These are phyloP conservation scores for Euryodendron excelsum DNA, from an alignment of 148 eudicot genomes.

Conservation along the genomic window DNA sequence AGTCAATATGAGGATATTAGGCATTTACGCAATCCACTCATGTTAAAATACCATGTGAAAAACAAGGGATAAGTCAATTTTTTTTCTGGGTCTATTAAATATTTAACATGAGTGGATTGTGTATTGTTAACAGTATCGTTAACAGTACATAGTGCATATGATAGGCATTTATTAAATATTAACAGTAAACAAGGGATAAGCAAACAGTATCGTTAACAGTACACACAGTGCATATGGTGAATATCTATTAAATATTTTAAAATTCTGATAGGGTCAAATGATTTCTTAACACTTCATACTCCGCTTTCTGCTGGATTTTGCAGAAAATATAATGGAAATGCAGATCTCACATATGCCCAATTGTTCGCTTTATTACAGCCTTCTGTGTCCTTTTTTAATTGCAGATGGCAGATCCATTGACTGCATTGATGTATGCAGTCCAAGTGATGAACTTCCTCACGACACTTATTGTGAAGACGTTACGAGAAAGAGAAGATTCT, in stretches of 20 bases:
- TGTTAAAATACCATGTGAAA: neutral
- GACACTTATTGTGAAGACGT: slow-evolving; percentile 69
- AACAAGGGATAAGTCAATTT: neutral
- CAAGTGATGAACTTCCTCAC: slow-evolving; percentile 97
- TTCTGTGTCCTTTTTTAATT: slow-evolving; percentile 7
- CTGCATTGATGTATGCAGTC: slow-evolving; percentile 91
- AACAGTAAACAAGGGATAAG: too few species aligned
- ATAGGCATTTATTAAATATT: too few species aligned
- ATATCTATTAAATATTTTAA: neutral
- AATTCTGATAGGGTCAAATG: neutral
- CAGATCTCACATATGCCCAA: neutral
- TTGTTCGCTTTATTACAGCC: too few species aligned
- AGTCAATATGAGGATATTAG: neutral
- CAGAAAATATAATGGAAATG: neutral
- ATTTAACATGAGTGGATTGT: too few species aligned
- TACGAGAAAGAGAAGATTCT: slow-evolving; percentile 68
- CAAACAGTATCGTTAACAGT: neutral
- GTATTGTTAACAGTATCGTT: too few species aligned
- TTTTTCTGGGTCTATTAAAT: too few species aligned
- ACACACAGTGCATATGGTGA: neutral
- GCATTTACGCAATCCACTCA: neutral
- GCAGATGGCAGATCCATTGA: slow-evolving; percentile 94
- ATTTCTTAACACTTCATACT: neutral
- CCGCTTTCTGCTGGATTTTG: neutral
- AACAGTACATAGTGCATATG: too few species aligned